Conservation (phyloP, 441 rosid genomes). For the Pelargonium citronellum region DNA sequence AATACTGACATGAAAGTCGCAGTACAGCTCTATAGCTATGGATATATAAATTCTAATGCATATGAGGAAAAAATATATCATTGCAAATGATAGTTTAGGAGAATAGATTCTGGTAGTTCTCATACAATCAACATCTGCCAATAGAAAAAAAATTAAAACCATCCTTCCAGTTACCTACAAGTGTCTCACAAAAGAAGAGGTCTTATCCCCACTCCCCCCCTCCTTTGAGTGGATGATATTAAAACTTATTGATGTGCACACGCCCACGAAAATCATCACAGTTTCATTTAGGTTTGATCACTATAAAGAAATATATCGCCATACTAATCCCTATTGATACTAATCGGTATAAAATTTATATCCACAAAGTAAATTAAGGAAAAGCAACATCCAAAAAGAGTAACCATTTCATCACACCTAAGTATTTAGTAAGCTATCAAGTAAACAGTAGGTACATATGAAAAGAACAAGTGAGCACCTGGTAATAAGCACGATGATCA, state of each 20-base stretch:
- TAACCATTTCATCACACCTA: neutral
- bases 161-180: conserved; percentile 10
- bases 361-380: neutral
- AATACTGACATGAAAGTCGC: neutral
- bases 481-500: conserved; percentile 66
- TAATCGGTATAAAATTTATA: neutral
- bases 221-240: neutral
- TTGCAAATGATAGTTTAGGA: neutral
- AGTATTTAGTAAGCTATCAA: conserved; percentile 12
- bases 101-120: neutral
- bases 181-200: conserved; percentile 3
- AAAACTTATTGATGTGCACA: neutral
- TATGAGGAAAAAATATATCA: neutral
- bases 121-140: neutral
- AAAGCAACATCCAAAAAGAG: neutral
- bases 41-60: neutral
- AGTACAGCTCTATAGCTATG: neutral
- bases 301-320: neutral
- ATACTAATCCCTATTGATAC: neutral
- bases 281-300: neutral
- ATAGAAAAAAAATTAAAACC: neutral
- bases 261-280: neutral
- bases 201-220: neutral
- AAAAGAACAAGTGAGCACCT: conserved; percentile 37
- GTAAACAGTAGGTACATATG: conserved; percentile 14